Evolutionary conservation across 257 asterid genomes (phyloP).

Genomic region (Gentiana macrophylla): DNA sequence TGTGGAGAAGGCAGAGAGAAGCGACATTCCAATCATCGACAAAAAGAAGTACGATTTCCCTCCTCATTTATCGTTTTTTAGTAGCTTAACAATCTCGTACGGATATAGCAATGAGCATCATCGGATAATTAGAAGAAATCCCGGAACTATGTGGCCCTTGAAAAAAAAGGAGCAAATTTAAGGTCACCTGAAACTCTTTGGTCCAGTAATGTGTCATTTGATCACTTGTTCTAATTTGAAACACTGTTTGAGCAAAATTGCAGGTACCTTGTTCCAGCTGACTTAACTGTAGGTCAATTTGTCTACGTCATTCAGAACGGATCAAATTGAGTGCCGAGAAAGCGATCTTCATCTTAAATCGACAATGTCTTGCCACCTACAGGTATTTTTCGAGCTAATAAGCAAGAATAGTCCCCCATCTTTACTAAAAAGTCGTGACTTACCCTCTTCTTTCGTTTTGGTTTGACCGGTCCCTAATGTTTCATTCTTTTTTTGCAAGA

Average conservation of each 20-base stretch:
- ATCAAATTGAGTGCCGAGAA: constrained; percentile 70
- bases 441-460: too few relatives aligned
- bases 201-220: too few relatives aligned
- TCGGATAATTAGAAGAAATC: too few relatives aligned
- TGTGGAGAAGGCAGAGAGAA: constrained; percentile 66
- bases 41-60: constrained; percentile 49
- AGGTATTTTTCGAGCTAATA: constrained; percentile 19
- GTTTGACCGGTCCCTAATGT: too few relatives aligned
- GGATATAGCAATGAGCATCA: too few relatives aligned
- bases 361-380: constrained; percentile 65
- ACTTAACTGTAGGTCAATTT: constrained; percentile 62
- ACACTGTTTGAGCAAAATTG: constrained; percentile 6
- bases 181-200: too few relatives aligned
- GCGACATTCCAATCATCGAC: constrained; percentile 57
- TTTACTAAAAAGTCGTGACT: too few relatives aligned
- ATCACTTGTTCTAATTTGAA: neutral
- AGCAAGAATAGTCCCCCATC: neutral
- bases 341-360: constrained; percentile 56
- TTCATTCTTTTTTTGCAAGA: too few relatives aligned
- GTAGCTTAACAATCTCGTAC: too few relatives aligned
- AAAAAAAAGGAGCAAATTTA: too few relatives aligned
- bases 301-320: constrained; percentile 65
- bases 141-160: too few relatives aligned
- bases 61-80: constrained; percentile 1
- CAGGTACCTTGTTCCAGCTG: constrained; percentile 83